phyloP scores from a whole-genome alignment of 2,329 filamentous ascomycete genomes.

The Penicillium nordicum region DNA sequence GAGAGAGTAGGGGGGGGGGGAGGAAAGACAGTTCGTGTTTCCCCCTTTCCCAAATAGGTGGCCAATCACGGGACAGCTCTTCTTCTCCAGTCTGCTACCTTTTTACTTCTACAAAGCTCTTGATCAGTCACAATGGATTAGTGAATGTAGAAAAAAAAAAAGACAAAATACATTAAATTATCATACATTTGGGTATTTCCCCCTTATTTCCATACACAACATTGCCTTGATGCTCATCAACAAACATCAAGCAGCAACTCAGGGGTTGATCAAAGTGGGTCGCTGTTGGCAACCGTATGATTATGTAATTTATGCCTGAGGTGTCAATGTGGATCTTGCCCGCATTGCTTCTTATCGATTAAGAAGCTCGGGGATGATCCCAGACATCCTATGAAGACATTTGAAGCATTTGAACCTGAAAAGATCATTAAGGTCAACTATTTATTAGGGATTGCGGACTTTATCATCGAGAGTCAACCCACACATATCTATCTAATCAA shows the following conservation, averaged over 20 bases:
- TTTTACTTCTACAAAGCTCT: conserved; percentile 2
- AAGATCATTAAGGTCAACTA: not conserved
- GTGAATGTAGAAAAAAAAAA: not conserved
- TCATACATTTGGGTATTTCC: not conserved
- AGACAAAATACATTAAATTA: not conserved
- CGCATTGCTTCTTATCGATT: conserved; percentile 26
- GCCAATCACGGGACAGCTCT: conserved; percentile 25
- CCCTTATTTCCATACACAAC: not conserved
- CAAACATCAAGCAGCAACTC: conserved; percentile 14
- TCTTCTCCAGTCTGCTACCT: conserved; percentile 19
- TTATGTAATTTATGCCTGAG: conserved; percentile 18
- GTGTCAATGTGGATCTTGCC: conserved; percentile 18
- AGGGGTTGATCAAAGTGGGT: conserved; percentile 28
- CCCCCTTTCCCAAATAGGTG: conserved; percentile 27
- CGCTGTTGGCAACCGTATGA: conserved; percentile 23
- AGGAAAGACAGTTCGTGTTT: conserved; percentile 30
- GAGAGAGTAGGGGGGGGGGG: conserved; percentile 22
- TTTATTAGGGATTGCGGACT: not conserved
- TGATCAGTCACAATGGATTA: conserved; percentile 8
- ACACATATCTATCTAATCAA: not conserved
- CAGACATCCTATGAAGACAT: not conserved
- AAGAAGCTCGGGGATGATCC: not conserved
- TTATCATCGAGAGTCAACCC: not conserved
- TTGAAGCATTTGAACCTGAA: not conserved
- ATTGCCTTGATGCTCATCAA: not conserved